Percentiles rank a stretch among this genome's conserved stretches.
Evolutionary conservation across 2,329 filamentous ascomycete species (phyloP).

Genomic region (Dothidotthia symphoricarpi): DNA sequence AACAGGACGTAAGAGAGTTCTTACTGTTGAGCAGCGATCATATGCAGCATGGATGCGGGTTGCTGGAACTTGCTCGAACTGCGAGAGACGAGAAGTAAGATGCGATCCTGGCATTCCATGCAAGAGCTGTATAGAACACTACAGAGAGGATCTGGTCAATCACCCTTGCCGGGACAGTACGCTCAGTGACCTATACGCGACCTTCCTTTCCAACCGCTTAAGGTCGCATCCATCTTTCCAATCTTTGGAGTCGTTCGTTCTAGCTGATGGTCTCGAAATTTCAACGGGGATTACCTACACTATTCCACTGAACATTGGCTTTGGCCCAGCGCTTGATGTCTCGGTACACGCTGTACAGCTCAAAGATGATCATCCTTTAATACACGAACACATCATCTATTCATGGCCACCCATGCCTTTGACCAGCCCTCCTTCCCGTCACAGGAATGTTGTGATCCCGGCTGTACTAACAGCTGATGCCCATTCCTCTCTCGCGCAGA

Average conservation of each 20-base stretch:
- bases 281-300: constrained; percentile 21
- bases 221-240: constrained; percentile 39
- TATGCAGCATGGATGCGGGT: constrained; percentile 40
- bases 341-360: constrained; percentile 29
- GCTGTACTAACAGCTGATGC: constrained; percentile 29
- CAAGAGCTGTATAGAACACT: constrained; percentile 40
- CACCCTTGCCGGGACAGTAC: constrained; percentile 38
- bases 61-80: constrained; percentile 37
- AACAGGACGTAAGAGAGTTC: constrained; percentile 33
- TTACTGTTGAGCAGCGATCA: constrained; percentile 35
- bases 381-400: constrained; percentile 40
- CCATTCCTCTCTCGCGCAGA: constrained; percentile 16
- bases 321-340: constrained; percentile 29
- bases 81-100: constrained; percentile 37
- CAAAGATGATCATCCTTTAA: constrained; percentile 12
- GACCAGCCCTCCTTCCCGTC: constrained; percentile 10
- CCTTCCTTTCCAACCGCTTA: constrained; percentile 34
- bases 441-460: constrained; percentile 37
- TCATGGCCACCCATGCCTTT: constrained; percentile 33
- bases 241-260: constrained; percentile 26
- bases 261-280: constrained; percentile 16
- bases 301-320: constrained; percentile 37
- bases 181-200: constrained; percentile 26
- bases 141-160: constrained; percentile 37
- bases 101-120: constrained; percentile 44